Evolutionary conservation across 2,329 filamentous ascomycete species (phyloP).

Genomic region (Drechslerella stenobrocha): DNA sequence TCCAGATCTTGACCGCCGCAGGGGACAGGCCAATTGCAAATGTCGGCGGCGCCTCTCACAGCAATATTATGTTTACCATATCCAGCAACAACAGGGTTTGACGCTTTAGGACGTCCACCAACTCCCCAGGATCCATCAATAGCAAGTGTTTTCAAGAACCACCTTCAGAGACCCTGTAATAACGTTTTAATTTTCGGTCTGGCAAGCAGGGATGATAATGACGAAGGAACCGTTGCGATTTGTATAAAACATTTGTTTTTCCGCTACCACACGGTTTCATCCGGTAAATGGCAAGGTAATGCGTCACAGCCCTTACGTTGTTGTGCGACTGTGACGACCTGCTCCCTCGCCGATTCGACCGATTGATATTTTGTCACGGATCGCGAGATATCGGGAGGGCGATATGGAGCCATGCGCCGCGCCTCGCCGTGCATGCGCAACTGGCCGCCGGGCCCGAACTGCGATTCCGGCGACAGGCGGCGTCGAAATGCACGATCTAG

Average conservation of each 20-base stretch:
- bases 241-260: not conserved
- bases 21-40: slow-evolving; percentile 4
- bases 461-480: slow-evolving; percentile 21
- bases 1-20: slow-evolving; percentile 6
- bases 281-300: too few relatives aligned
- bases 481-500: slow-evolving; percentile 14
- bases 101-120: too few relatives aligned
- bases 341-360: not conserved
- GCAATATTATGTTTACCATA: too few relatives aligned
- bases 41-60: not conserved
- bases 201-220: not conserved
- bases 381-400: not conserved
- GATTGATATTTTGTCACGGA: not conserved
- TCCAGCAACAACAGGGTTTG: not conserved
- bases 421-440: slow-evolving; percentile 5
- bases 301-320: not conserved
- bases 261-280: not conserved
- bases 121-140: too few relatives aligned
- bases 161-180: not conserved
- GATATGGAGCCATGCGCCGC: not conserved
- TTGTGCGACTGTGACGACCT: not conserved
- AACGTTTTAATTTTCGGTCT: slow-evolving; percentile 2
- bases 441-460: slow-evolving; percentile 11
- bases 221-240: slow-evolving; percentile 5
- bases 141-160: not conserved